Conservation (phyloP, 202 grass and related monocot genomes). For the Schoenoplectus tabernaemontani region DNA sequence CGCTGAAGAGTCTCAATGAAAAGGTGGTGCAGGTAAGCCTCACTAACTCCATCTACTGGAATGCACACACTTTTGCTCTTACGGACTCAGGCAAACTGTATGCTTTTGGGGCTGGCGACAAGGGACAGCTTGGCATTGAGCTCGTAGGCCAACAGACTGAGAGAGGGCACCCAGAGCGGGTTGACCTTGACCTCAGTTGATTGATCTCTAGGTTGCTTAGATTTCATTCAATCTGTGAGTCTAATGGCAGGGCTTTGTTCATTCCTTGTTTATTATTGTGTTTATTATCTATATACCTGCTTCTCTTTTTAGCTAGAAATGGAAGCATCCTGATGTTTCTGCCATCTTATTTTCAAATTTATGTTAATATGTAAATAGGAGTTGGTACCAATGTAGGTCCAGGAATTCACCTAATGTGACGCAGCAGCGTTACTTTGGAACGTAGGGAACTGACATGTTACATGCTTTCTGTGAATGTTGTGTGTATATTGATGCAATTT, state of each 20-base stretch:
- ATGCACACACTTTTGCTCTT: conserved; percentile 92
- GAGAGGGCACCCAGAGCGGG: conserved; percentile 52
- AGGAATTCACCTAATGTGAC: background rate
- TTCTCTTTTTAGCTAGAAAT: conserved; percentile 18
- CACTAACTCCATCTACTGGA: conserved; percentile 84
- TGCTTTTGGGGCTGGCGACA: conserved; percentile 68
- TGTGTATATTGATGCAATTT: conserved; percentile 18
- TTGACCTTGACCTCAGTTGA: conserved; percentile 62
- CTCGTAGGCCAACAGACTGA: conserved; percentile 64
- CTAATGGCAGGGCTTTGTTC: conserved; percentile 7
- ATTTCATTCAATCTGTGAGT: background rate
- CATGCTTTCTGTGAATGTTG: conserved; percentile 14
- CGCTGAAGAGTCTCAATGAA: conserved; percentile 67
- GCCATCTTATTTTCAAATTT: conserved; percentile 14
- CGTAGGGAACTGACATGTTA: conserved; percentile 19
- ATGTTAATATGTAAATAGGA: conserved; percentile 23
- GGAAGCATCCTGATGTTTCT: conserved; percentile 16
- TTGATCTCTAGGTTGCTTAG: conserved; percentile 3
- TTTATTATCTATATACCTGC: conserved; percentile 10
- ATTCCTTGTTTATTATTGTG: conserved; percentile 19
- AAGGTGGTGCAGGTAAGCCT: conserved; percentile 85
- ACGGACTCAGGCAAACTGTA: conserved; percentile 71
- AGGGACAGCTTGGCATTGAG: conserved; percentile 74
- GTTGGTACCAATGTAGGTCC: background rate
- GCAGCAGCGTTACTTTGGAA: conserved; percentile 3